These are phyloP conservation scores for Thielaviopsis ethacetica DNA, from an alignment of 2,329 filamentous ascomycete species.

Conservation along the genomic window DNA sequence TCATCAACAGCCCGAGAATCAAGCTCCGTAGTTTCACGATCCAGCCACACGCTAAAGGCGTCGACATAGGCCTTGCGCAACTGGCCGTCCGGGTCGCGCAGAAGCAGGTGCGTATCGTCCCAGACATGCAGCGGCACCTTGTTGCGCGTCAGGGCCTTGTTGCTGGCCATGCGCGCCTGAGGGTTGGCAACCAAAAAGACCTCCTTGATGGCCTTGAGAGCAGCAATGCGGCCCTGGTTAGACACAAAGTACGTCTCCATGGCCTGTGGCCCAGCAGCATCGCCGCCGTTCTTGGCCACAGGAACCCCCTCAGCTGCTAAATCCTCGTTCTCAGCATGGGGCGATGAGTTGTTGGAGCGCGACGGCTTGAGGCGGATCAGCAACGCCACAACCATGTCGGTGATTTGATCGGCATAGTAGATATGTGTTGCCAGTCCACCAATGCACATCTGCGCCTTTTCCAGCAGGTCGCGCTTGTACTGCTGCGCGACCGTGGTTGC, in stretches of 20 bases:
- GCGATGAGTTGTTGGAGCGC: slow-evolving; percentile 26
- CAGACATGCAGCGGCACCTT: slow-evolving; percentile 68
- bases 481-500: slow-evolving; percentile 23
- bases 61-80: slow-evolving; percentile 79
- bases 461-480: slow-evolving; percentile 48
- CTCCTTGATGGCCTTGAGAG: slow-evolving; percentile 64
- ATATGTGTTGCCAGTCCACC: slow-evolving; percentile 86
- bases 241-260: slow-evolving; percentile 37
- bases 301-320: neutral
- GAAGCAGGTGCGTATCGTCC: slow-evolving; percentile 92
- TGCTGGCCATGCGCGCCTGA: slow-evolving; percentile 39
- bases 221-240: slow-evolving; percentile 40
- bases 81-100: slow-evolving; percentile 60
- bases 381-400: slow-evolving; percentile 80
- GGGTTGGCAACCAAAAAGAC: slow-evolving; percentile 71
- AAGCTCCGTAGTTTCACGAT: slow-evolving; percentile 53
- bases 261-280: slow-evolving; percentile 19
- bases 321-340: slow-evolving; percentile 29
- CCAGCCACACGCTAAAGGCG: slow-evolving; percentile 69
- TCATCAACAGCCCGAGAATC: slow-evolving; percentile 50
- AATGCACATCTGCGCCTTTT: slow-evolving; percentile 63
- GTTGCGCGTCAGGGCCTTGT: slow-evolving; percentile 51
- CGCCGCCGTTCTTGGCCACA: slow-evolving; percentile 19
- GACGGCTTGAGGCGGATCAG: slow-evolving; percentile 60
- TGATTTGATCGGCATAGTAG: slow-evolving; percentile 92